Evolutionary conservation across 1,139 yeast genomes (phyloP), one percentile per base, ranked within the genome.

Genomic region (Saccharomyces uvarum): DNA sequence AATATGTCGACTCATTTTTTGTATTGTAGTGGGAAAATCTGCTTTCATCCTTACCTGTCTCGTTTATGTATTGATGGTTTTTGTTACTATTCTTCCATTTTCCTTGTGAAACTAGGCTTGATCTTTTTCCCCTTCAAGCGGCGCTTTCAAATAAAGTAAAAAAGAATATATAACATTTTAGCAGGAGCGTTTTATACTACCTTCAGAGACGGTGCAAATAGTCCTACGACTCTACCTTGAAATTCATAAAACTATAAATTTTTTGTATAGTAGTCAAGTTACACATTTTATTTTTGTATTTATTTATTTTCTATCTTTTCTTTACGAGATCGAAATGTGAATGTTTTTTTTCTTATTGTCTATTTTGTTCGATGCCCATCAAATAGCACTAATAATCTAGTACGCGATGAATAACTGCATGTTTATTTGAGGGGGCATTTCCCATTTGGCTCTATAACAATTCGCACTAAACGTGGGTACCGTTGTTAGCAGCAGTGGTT

Each of bases 1-100:
- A 16, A 65, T 59, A 21, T 50, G 38, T 11, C 48, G 13, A 26
- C 51, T 32, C 62, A 38, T 38, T 38, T 2, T 38, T 16, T 19
- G 8, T 24, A 16, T 4, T 16, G 3, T 8, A 16, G 26, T 38
- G 13, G 44, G 4, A 1, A 13, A 38, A 56, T 54, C 11, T 32
- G 8, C 21, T 9, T 21, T 24, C 14, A 29, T 47, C 5, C 21
- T 24, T 24, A 24, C 6, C 24, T 24, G 6, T 24, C 24, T 4
- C 3, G 26, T 24, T 24, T 24, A n/a, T 6, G 11, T 13, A 21
- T n/a, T 28, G n/a, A 31, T 26, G 14, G 16, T 5, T 13, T 50
- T 21, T 42, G 14, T 33, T 32, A 32, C 13, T 3, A 2, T n/a
- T 32, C 38, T 3, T 32, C 38, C 7, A 28, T 28, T 2, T 11